Conservation (phyloP, 2,329 filamentous ascomycete species). For the Cladosporium sp. region DNA sequence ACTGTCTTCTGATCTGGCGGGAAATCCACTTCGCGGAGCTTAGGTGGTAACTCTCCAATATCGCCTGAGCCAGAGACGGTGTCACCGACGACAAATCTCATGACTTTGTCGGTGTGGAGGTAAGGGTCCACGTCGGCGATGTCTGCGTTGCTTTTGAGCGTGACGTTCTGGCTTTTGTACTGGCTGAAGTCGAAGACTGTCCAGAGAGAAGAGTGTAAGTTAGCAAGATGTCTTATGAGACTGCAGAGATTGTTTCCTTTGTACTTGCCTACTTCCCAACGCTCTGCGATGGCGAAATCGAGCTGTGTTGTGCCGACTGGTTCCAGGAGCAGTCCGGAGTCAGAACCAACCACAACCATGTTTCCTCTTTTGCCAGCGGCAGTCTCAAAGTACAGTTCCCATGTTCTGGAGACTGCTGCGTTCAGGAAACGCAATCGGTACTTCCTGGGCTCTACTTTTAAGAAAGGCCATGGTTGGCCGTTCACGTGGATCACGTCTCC, state of each 20-base stretch:
- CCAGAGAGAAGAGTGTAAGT: too few species aligned
- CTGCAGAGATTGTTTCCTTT: too few species aligned
- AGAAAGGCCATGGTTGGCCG: conserved; percentile 56
- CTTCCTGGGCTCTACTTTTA: conserved; percentile 56
- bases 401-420: conserved; percentile 45
- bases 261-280: conserved; percentile 46
- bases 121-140: conserved; percentile 39
- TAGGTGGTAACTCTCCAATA: conserved; percentile 37
- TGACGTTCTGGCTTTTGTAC: conserved; percentile 44
- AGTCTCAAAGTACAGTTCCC: conserved; percentile 43
- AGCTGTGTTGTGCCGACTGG: conserved; percentile 44
- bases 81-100: conserved; percentile 45
- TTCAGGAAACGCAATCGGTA: conserved; percentile 56
- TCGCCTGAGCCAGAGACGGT: conserved; percentile 34
- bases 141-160: conserved; percentile 21
- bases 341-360: conserved; percentile 53
- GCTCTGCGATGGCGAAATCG: conserved; percentile 52
- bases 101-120: conserved; percentile 39
- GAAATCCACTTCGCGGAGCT: conserved; percentile 26
- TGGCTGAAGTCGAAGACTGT: conserved; percentile 50
- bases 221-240: too few species aligned
- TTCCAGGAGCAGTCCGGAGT: conserved; percentile 47
- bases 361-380: conserved; percentile 34
- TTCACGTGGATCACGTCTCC: conserved; percentile 58
- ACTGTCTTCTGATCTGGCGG: conserved; percentile 34